A percentile compares a stretch with the other conserved stretches of the same genome.
Evolutionary conservation across 2,329 filamentous ascomycete species (phyloP).

Genomic region (Ophiocordyceps robertsii): DNA sequence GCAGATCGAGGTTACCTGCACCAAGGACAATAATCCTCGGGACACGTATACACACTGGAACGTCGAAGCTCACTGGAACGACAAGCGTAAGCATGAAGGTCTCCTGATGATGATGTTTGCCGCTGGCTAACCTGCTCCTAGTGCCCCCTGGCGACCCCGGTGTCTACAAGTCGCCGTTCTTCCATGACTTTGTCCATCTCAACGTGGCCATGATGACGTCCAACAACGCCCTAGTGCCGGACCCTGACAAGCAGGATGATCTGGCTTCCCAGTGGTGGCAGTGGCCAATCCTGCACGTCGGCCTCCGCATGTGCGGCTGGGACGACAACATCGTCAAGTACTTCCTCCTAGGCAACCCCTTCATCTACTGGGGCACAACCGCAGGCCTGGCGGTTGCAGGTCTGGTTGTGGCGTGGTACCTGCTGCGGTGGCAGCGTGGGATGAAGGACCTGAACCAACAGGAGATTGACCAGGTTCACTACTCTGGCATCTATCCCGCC

Average conservation of each 20-base stretch:
- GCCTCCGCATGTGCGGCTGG: constrained; percentile 97
- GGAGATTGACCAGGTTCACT: constrained; percentile 91
- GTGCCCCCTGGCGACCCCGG: constrained; percentile 81
- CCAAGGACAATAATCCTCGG: constrained; percentile 80
- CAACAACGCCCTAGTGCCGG: constrained; percentile 94
- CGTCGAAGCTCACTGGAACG: constrained; percentile 87
- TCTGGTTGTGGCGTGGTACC: constrained; percentile 67
- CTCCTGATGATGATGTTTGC: background rate
- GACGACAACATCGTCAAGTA: constrained; percentile 93
- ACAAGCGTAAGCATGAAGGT: constrained; percentile 56
- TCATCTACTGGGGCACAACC: constrained; percentile 92
- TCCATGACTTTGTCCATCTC: constrained; percentile 93
- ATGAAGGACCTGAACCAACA: constrained; percentile 66
- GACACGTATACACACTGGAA: constrained; percentile 99
- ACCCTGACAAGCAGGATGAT: constrained; percentile 98
- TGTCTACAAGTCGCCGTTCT: constrained; percentile 91
- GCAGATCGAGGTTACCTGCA: constrained; percentile 95
- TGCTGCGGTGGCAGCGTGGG: constrained; percentile 90
- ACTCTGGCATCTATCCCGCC: constrained; percentile 79
- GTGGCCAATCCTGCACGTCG: constrained; percentile 91
- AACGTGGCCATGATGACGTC: constrained; percentile 99
- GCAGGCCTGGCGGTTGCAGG: constrained; percentile 61
- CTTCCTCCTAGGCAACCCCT: constrained; percentile 91
- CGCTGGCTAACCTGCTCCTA: constrained; percentile 18
- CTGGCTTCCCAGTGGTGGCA: constrained; percentile 96